phyloP scores from a whole-genome alignment of 805 yeast genomes.

The Barnettozyma pratensis region DNA sequence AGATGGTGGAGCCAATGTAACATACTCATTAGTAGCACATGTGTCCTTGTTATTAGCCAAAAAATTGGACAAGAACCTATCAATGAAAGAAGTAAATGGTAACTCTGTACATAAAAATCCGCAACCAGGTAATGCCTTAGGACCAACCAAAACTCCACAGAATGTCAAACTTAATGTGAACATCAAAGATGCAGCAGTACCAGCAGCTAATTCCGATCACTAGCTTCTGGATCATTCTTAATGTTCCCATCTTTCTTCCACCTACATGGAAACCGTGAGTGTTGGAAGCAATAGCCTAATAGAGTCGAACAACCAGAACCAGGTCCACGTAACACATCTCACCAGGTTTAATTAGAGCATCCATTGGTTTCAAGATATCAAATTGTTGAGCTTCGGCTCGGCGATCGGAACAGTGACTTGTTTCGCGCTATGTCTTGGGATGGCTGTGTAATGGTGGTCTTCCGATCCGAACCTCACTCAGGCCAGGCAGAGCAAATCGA shows the following conservation, averaged over 20 bases:
- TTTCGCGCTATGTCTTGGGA: too few relatives aligned
- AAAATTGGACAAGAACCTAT: slow-evolving; percentile 50
- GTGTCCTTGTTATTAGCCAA: slow-evolving; percentile 42
- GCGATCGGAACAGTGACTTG: too few relatives aligned
- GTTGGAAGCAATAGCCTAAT: slow-evolving; percentile 48
- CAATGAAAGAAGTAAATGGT: slow-evolving; percentile 62
- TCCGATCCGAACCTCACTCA: too few relatives aligned
- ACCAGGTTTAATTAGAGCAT: slow-evolving; percentile 56
- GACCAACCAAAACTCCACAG: slow-evolving; percentile 72
- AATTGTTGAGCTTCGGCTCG: slow-evolving; percentile 25
- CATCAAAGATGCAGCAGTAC: slow-evolving; percentile 48
- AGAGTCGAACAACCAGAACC: slow-evolving; percentile 69
- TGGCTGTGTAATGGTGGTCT: too few relatives aligned
- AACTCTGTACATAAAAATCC: slow-evolving; percentile 76
- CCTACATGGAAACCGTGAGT: slow-evolving; percentile 52
- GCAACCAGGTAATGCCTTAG: slow-evolving; percentile 55
- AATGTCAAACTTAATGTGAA: slow-evolving; percentile 59
- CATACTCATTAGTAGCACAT: slow-evolving; percentile 45
- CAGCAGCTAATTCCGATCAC: slow-evolving; percentile 40
- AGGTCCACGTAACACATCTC: slow-evolving; percentile 78
- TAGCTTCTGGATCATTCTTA: slow-evolving; percentile 24
- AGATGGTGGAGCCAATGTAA: slow-evolving; percentile 44
- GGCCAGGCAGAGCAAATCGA: too few relatives aligned
- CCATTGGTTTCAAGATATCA: slow-evolving; percentile 49
- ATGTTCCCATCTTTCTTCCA: slow-evolving; percentile 31